A percentile compares a stretch with the other conserved stretches of the same genome.
Evolutionary conservation across 257 asterid genomes (phyloP).

Genomic region (Thymus mandschuricus): DNA sequence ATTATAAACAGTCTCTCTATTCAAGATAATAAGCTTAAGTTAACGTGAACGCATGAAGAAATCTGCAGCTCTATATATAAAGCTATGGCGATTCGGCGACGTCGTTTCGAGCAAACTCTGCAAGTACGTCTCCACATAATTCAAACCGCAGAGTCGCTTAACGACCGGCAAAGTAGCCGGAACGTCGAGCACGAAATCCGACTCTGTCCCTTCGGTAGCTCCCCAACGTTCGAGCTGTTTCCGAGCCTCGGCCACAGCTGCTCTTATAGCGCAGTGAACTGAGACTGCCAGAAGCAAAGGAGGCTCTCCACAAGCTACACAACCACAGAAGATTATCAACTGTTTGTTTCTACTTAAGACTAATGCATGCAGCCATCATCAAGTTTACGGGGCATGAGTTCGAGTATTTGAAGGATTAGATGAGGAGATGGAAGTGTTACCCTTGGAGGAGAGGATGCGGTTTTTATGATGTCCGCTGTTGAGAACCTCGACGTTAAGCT

Average conservation of each 20-base stretch:
- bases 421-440: constrained; percentile 29
- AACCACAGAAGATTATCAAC: too few relatives aligned
- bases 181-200: constrained; percentile 53
- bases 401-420: too few relatives aligned
- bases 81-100: not conserved
- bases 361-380: too few relatives aligned
- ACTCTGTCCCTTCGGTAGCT: constrained; percentile 42
- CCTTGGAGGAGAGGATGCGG: constrained; percentile 82
- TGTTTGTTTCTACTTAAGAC: too few relatives aligned
- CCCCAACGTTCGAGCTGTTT: constrained; percentile 65
- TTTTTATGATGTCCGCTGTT: constrained; percentile 65
- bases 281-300: constrained; percentile 78
- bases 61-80: too few relatives aligned
- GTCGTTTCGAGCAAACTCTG: constrained; percentile 27
- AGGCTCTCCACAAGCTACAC: constrained; percentile 82
- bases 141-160: constrained; percentile 64
- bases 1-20: too few relatives aligned
- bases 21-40: too few relatives aligned
- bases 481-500: constrained; percentile 60
- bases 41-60: too few relatives aligned
- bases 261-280: constrained; percentile 70
- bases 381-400: too few relatives aligned
- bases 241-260: constrained; percentile 73
- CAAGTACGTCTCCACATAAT: constrained; percentile 55
- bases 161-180: constrained; percentile 79